Conservation (phyloP, 73 alveolate species). For the Effrenium voratum region DNA sequence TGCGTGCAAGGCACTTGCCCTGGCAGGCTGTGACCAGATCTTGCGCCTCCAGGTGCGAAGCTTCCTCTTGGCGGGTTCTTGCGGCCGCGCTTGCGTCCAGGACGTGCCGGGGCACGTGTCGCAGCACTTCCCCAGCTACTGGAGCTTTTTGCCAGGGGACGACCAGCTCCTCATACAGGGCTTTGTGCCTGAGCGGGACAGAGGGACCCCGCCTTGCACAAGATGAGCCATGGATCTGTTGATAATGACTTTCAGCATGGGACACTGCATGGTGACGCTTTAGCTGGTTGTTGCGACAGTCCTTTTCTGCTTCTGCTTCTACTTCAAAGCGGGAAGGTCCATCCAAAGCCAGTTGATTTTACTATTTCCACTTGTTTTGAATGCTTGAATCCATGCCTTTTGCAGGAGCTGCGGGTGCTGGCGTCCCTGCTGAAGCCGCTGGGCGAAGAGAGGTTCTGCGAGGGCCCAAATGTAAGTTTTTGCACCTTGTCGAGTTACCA, state of each 20-base stretch:
- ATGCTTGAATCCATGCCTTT: neutral
- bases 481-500: neutral
- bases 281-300: neutral
- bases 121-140: slow-evolving; percentile 40
- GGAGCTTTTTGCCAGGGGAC: slow-evolving; percentile 11
- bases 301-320: neutral
- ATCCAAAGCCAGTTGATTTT: neutral
- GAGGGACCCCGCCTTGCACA: neutral
- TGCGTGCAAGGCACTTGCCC: neutral
- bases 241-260: neutral
- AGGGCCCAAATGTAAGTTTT: neutral
- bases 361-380: neutral
- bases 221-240: too few species aligned
- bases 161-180: slow-evolving; percentile 39
- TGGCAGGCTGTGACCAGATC: neutral
- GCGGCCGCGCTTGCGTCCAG: neutral
- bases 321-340: neutral
- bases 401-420: slow-evolving; percentile 44
- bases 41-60: neutral
- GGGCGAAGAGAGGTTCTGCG: neutral
- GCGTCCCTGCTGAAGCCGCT: slow-evolving; percentile 31
- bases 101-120: slow-evolving; percentile 39
- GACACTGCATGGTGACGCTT: neutral
- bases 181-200: slow-evolving; percentile 47
- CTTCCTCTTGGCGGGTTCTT: neutral